These are phyloP conservation scores for Coniochaeta sp. DNA, from an alignment of 2,329 filamentous ascomycete species.

Conservation along the genomic window DNA sequence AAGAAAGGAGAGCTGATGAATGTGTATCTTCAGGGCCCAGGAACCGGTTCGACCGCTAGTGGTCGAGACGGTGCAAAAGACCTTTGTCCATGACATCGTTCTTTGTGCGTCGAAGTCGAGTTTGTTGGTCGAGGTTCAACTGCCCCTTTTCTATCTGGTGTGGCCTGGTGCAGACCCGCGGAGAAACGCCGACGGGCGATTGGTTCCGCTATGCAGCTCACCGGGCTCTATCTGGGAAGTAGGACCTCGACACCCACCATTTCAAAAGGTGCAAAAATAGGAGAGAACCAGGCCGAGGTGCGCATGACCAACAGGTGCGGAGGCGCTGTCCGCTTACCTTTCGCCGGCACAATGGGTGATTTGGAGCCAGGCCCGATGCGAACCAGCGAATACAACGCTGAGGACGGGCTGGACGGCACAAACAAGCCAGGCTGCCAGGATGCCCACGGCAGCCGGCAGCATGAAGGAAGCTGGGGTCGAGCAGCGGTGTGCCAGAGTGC, in stretches of 20 bases:
- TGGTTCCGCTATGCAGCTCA: neutral
- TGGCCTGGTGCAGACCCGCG: neutral
- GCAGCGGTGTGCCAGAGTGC: no score
- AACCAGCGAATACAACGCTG: neutral
- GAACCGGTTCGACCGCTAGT: no score
- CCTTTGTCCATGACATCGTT: neutral
- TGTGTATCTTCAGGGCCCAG: no score
- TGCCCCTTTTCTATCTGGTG: neutral
- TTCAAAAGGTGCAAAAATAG: neutral
- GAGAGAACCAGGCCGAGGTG: neutral
- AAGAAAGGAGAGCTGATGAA: no score
- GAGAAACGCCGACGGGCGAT: neutral
- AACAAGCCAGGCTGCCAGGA: no score
- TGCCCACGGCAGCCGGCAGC: neutral
- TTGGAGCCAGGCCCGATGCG: neutral
- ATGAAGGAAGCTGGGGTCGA: no score
- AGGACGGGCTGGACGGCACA: no score
- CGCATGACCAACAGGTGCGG: neutral
- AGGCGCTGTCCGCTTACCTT: neutral
- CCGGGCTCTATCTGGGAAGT: neutral
- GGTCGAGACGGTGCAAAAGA: neutral
- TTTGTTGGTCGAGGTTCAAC: neutral
- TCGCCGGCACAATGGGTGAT: neutral
- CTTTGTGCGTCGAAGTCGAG: neutral
- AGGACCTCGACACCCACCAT: neutral